A percentile compares a stretch with the other conserved stretches of the same genome.
phyloP scores from a whole-genome alignment of 495 filamentous ascomycete species.

The Barbatosphaeria neglecta region DNA sequence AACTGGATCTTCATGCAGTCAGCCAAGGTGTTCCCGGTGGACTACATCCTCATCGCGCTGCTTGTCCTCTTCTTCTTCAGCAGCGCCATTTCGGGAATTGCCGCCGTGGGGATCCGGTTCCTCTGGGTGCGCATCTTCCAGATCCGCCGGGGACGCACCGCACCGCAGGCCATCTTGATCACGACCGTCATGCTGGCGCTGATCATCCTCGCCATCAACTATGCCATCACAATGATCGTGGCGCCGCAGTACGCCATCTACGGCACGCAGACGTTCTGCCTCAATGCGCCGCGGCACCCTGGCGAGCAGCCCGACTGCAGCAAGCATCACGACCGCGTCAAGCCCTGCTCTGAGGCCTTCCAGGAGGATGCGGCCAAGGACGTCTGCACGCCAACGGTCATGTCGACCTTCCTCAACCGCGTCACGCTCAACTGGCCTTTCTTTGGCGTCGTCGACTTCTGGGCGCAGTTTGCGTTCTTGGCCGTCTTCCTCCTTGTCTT shows the following conservation, averaged over 20 bases:
- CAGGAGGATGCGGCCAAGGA: constrained; percentile 48
- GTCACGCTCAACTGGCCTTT: constrained; percentile 93
- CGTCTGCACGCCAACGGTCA: constrained; percentile 83
- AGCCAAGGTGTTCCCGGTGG: constrained; percentile 76
- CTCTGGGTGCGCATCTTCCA: constrained; percentile 88
- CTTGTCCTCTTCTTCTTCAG: constrained; percentile 78
- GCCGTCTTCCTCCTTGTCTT: constrained; percentile 72
- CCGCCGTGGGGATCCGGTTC: constrained; percentile 83
- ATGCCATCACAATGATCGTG: constrained; percentile 78
- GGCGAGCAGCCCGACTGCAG: constrained; percentile 65
- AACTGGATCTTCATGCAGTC: constrained; percentile 83
- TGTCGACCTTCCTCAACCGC: constrained; percentile 84
- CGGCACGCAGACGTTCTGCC: constrained; percentile 89
- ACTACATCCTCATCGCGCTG: constrained; percentile 78
- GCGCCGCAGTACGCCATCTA: constrained; percentile 92
- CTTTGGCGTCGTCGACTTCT: constrained; percentile 88
- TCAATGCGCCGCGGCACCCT: constrained; percentile 42
- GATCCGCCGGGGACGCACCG: constrained; percentile 76
- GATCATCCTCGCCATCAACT: constrained; percentile 81
- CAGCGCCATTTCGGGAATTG: constrained; percentile 74
- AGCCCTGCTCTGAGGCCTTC: constrained; percentile 66
- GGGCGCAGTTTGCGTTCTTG: constrained; percentile 87
- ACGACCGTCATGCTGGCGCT: constrained; percentile 84
- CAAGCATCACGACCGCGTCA: constrained; percentile 58
- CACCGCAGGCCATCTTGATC: constrained; percentile 84